Conservation (phyloP, 2,329 filamentous ascomycete species). For the Botryotinia convoluta region DNA sequence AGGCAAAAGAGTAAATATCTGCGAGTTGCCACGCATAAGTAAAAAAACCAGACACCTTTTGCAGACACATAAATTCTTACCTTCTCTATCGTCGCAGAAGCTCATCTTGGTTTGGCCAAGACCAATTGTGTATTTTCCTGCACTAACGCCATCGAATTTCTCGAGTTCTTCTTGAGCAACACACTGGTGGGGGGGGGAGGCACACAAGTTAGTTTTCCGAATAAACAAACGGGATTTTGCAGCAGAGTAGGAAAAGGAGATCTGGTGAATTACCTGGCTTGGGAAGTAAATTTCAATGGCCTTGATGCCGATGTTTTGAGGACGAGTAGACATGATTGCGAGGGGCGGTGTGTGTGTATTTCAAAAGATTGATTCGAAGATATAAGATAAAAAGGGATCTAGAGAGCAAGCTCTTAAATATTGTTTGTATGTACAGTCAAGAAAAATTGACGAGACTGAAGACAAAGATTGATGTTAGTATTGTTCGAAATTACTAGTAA, state of each 20-base stretch:
- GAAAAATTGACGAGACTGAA: conserved; percentile 6
- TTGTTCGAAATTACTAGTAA: conserved; percentile 11
- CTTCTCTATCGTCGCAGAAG: conserved; percentile 87
- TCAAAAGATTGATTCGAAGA: conserved; percentile 18
- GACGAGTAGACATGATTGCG: conserved; percentile 66
- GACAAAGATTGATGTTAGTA: conserved; percentile 18
- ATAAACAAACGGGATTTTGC: neutral
- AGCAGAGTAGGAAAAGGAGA: neutral
- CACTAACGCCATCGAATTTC: conserved; percentile 78
- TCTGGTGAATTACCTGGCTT: conserved; percentile 63
- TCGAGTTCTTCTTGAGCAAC: conserved; percentile 81
- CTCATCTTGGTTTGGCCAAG: conserved; percentile 89
- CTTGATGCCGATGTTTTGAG: conserved; percentile 88
- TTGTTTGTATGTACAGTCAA: conserved; percentile 13
- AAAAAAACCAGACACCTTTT: conserved; percentile 6
- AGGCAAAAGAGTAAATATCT: conserved; percentile 86
- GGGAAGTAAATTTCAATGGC: conserved; percentile 90
- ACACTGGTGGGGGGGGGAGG: conserved; percentile 52
- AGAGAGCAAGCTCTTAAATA: neutral
- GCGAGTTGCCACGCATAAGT: conserved; percentile 6
- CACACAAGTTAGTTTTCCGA: conserved; percentile 15
- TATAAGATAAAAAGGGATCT: neutral
- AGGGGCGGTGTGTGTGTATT: conserved; percentile 27
- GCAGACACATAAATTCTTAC: conserved; percentile 43
- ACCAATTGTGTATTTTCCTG: conserved; percentile 88